Conservation (phyloP, 2,329 filamentous ascomycete genomes). For the Aureobasidium sp. region DNA sequence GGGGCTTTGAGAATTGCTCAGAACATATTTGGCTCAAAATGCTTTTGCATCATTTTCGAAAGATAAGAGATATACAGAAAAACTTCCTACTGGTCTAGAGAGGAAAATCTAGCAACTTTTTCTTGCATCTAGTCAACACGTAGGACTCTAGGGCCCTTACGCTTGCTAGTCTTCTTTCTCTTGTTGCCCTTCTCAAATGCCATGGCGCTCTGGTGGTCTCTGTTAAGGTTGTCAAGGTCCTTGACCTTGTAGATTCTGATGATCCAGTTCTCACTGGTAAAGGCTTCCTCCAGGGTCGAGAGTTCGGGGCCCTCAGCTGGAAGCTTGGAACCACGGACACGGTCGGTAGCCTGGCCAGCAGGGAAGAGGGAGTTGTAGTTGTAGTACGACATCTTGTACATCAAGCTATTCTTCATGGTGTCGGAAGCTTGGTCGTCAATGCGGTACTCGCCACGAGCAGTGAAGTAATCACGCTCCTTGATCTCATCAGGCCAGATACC, state of each 20-base stretch:
- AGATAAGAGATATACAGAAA: constrained; percentile 2
- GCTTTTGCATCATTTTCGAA: not conserved
- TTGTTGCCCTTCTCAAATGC: constrained; percentile 74
- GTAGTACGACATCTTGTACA: constrained; percentile 99
- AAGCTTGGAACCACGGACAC: constrained; percentile 72
- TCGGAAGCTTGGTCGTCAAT: constrained; percentile 90
- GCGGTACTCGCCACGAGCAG: constrained; percentile 83
- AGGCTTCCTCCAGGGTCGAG: constrained; percentile 88
- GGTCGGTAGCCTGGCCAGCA: constrained; percentile 78
- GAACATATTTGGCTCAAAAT: not conserved
- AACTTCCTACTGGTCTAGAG: not conserved
- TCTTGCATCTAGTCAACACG: constrained; percentile 56
- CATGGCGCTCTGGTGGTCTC: constrained; percentile 66
- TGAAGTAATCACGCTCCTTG: constrained; percentile 95
- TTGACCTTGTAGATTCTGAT: constrained; percentile 99
- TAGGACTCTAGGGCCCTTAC: constrained; percentile 63
- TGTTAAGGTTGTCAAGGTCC: constrained; percentile 90
- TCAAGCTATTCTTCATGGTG: constrained; percentile 98
- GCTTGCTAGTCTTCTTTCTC: constrained; percentile 70
- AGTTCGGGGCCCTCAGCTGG: constrained; percentile 81
- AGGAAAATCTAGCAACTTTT: not conserved
- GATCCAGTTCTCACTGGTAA: constrained; percentile 99
- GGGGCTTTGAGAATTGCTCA: too few relatives aligned
- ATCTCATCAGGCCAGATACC: constrained; percentile 99
- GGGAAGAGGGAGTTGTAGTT: constrained; percentile 93